Percentiles rank a stretch among this genome's conserved stretches.
Evolutionary conservation across 768 basidiomycete genomes (phyloP).

Genomic region (Amylocystis lapponica): DNA sequence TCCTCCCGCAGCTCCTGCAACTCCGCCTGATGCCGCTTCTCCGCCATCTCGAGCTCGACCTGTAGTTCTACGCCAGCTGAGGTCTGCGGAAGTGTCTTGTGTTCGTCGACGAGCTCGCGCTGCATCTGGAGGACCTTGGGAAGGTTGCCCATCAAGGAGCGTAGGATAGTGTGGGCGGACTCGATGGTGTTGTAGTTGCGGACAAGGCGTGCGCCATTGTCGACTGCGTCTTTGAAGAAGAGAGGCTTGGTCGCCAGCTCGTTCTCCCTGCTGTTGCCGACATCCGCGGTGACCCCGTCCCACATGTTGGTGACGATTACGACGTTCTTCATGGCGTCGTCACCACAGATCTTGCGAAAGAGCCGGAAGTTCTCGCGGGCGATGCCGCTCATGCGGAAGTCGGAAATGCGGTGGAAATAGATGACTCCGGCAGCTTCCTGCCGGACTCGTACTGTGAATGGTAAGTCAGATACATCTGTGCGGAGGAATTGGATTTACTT

Average conservation of each 20-base stretch:
- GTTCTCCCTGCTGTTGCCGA: conserved; percentile 7
- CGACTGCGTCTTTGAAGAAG: conserved; percentile 12
- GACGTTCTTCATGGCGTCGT: conserved; percentile 22
- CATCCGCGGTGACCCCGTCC: conserved; percentile 17
- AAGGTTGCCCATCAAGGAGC: background rate
- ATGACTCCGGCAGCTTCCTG: conserved; percentile 26
- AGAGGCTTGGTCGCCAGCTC: conserved; percentile 5
- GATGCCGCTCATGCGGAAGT: conserved; percentile 30
- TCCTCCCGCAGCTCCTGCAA: conserved; percentile 20
- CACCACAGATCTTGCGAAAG: conserved; percentile 32
- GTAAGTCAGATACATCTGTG: background rate
- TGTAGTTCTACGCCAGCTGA: conserved; percentile 14
- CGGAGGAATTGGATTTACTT: background rate
- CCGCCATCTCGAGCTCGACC: conserved; percentile 9
- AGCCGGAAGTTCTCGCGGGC: conserved; percentile 26
- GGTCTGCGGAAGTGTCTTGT: conserved; percentile 7
- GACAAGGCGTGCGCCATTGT: conserved; percentile 4
- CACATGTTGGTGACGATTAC: conserved; percentile 36
- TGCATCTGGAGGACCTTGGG: conserved; percentile 8
- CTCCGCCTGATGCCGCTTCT: conserved; percentile 8
- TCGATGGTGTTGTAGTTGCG: conserved; percentile 6
- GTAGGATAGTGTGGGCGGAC: conserved; percentile 7
- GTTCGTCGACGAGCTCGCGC: conserved; percentile 8
- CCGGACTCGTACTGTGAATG: conserved; percentile 7
- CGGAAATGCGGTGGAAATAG: conserved; percentile 31